These are phyloP conservation scores for Linanthus parryae DNA, from an alignment of 148 eudicot species.

Conservation along the genomic window DNA sequence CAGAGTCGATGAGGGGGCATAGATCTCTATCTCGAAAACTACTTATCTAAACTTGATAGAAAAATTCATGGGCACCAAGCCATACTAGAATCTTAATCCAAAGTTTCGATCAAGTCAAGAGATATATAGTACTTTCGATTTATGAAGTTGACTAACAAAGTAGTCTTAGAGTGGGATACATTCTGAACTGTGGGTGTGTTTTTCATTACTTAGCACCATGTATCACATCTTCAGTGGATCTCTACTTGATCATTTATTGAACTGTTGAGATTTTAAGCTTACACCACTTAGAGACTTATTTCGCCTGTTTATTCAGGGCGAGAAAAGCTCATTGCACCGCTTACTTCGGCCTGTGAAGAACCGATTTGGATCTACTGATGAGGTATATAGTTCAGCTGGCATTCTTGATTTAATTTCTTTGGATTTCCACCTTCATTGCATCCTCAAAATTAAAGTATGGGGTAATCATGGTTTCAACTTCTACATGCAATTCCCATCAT, in stretches of 20 bases:
- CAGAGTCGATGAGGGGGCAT: too few species aligned
- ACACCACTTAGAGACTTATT: constrained; percentile 1
- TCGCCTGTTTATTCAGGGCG: constrained; percentile 55
- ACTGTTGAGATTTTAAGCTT: constrained; percentile 2
- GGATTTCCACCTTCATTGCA: background rate
- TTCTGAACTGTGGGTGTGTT: background rate
- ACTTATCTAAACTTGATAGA: too few species aligned
- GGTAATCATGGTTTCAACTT: too few species aligned
- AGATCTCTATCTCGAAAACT: too few species aligned
- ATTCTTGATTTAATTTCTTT: background rate
- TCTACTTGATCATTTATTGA: constrained; percentile 2
- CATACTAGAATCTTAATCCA: too few species aligned
- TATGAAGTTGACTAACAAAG: too few species aligned
- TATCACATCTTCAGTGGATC: constrained; percentile 1
- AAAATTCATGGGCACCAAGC: too few species aligned
- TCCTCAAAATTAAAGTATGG: background rate
- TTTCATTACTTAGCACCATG: background rate
- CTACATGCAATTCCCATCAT: too few species aligned
- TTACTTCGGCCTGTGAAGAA: constrained; percentile 92
- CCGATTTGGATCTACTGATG: constrained; percentile 97
- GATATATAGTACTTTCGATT: too few species aligned
- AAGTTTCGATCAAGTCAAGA: too few species aligned
- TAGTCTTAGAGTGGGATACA: too few species aligned
- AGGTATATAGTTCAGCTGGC: constrained; percentile 35
- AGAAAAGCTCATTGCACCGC: constrained; percentile 80